phyloP scores from a whole-genome alignment of 1,139 yeast species.

The Groenewaldozyma auringiensis region DNA sequence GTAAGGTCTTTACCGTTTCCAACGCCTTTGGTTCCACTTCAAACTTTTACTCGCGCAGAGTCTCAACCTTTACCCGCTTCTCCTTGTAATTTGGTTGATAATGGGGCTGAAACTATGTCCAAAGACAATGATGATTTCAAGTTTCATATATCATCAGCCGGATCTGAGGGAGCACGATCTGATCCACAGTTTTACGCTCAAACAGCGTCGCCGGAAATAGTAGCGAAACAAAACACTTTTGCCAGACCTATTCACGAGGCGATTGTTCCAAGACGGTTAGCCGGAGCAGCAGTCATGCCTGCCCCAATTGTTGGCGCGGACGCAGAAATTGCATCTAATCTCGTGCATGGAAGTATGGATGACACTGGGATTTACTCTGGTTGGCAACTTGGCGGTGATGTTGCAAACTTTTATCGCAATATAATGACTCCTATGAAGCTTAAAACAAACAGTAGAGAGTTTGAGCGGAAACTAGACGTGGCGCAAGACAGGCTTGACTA shows the following conservation, averaged over 20 bases:
- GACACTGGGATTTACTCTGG: not conserved
- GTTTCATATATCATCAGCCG: not conserved
- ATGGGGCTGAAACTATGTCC: not conserved
- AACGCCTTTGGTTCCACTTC: too few relatives aligned
- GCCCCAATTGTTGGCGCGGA: not conserved
- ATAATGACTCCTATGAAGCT: constrained; percentile 6
- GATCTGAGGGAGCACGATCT: not conserved
- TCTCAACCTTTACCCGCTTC: not conserved
- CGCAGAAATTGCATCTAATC: not conserved
- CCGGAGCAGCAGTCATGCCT: not conserved
- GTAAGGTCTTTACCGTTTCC: not conserved
- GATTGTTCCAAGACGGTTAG: not conserved
- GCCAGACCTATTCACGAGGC: not conserved
- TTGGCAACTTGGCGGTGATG: constrained; percentile 15
- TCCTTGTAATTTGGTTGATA: not conserved
- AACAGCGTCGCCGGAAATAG: not conserved
- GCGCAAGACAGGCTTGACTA: constrained; percentile 15
- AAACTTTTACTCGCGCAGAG: not conserved
- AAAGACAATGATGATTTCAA: not conserved
- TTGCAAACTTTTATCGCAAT: constrained; percentile 15
- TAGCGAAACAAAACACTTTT: not conserved
- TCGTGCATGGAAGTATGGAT: not conserved
- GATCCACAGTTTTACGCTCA: constrained; percentile 1
- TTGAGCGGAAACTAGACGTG: constrained; percentile 14
- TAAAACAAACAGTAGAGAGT: constrained; percentile 11